Evolutionary conservation across 192 early-diverging fungal genomes (phyloP), one percentile per base, ranked within the genome.

Genomic region (Spinellus fusiger): DNA sequence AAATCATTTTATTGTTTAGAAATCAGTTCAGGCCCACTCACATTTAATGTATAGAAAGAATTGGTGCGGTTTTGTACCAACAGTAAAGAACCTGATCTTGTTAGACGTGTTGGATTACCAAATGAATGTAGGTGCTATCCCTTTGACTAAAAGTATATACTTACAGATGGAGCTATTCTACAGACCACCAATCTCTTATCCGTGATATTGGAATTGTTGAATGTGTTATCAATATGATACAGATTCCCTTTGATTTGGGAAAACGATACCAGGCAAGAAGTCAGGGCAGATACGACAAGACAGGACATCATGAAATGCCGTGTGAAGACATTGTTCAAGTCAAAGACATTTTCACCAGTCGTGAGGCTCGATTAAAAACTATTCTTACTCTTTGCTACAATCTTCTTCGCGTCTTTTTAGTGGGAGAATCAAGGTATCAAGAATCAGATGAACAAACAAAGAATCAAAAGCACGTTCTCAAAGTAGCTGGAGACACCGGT

Each of bases 171-270:
- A 44, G 18, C 3, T n/a, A 44, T 55, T 44, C 3, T 9, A 7
- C 10, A 64, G 62, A 64, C 27, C 62, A 64, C 20, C 62, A 64
- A 34, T 27, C 29, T 15, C 15, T 64, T 32, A 23, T 64, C 29
- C 54, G 62, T 16, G 62, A 64, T 26, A 64, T 34, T 37, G 62
- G 62, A 5, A 49, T 64, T 28, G 49, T 64, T 32, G 62, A 64
- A 49, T 38, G 52, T 32, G 62, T 57, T 20, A 49, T 64, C 5
- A 40, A 49, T 9, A 53, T 64, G 62, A 64, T 64, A n/a, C 54
- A 56, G 18, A 47, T 49, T 2, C 62, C 62, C 1, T 64, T 64
- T 26, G 29, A 46, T 18, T 13, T 64, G 40, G 62, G 26, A 1
- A 47, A 56, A 56, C 62, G 62, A 10, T 35, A 53, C 15, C 5